Conservation (phyloP, 306 rosid species). For the Abrus precatorius region DNA sequence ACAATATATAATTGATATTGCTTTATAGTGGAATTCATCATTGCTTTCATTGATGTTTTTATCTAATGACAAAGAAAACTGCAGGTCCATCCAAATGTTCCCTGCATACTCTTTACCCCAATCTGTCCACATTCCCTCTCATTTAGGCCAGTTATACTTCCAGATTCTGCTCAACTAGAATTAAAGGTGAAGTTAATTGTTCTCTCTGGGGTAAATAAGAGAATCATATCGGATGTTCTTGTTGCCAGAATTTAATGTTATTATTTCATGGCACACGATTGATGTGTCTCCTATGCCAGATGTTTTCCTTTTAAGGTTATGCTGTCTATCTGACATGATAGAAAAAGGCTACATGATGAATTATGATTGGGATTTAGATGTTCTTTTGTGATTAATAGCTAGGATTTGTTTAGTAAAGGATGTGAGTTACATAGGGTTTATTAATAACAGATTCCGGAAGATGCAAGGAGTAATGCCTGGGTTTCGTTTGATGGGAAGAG, state of each 20-base stretch:
- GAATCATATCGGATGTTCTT: constrained; percentile 4
- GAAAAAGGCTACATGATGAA: constrained; percentile 31
- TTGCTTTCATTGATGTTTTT: constrained; percentile 34
- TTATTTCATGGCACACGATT: constrained; percentile 30
- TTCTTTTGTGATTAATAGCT: constrained; percentile 16
- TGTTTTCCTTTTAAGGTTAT: constrained; percentile 7
- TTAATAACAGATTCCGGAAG: constrained; percentile 83
- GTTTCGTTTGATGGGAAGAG: constrained; percentile 97
- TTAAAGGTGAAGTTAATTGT: constrained; percentile 74
- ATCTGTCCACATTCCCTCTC: constrained; percentile 99
- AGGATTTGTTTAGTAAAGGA: constrained; percentile 27
- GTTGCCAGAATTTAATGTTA: constrained; percentile 15
- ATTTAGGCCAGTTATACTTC: constrained; percentile 96
- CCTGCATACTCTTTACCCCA: constrained; percentile 94
- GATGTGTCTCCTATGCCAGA: constrained; percentile 22
- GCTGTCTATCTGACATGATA: constrained; percentile 1
- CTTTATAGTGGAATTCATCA: constrained; percentile 8
- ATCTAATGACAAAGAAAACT: constrained; percentile 43
- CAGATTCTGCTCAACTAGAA: constrained; percentile 91
- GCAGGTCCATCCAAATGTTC: constrained; percentile 99
- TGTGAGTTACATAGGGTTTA: constrained; percentile 37
- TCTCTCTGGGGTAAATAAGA: background rate
- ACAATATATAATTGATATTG: background rate
- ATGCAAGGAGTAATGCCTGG: constrained; percentile 96
- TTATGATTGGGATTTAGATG: constrained; percentile 3